Conservation (phyloP, 2,329 filamentous ascomycete species). For the Colletotrichum sp. region DNA sequence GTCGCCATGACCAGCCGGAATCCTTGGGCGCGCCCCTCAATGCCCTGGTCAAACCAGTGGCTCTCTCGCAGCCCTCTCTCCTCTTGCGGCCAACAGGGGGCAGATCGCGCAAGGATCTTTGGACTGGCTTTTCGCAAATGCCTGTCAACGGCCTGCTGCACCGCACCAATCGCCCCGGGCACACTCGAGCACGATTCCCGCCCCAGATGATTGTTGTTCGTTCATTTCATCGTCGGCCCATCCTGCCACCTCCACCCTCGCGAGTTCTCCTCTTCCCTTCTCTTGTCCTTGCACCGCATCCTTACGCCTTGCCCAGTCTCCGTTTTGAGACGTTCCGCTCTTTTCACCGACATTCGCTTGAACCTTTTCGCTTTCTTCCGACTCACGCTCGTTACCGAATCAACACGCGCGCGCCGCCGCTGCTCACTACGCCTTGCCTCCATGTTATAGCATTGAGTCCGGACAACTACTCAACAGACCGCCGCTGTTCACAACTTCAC, state of each 20-base stretch:
- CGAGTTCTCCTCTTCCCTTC: constrained; percentile 14
- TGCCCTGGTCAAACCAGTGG: constrained; percentile 1
- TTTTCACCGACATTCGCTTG: constrained; percentile 21
- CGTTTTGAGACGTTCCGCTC: constrained; percentile 19
- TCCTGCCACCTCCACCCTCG: constrained; percentile 14
- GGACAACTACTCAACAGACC: background rate
- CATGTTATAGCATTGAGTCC: constrained; percentile 17
- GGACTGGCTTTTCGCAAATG: background rate
- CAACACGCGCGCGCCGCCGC: constrained; percentile 1
- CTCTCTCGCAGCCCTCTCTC: background rate
- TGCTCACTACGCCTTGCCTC: background rate
- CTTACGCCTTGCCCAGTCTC: constrained; percentile 19
- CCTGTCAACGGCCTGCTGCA: background rate
- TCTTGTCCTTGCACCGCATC: constrained; percentile 20
- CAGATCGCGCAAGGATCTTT: constrained; percentile 9
- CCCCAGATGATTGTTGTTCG: background rate
- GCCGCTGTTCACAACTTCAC: background rate
- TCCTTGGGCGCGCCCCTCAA: constrained; percentile 8
- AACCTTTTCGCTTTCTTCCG: background rate
- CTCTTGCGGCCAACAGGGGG: background rate
- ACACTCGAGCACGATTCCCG: background rate
- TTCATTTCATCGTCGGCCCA: constrained; percentile 22
- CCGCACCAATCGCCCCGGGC: background rate
- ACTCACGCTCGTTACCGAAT: constrained; percentile 14
- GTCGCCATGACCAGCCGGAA: constrained; percentile 18